Evolutionary conservation across 2,329 filamentous ascomycete species (phyloP).

Genomic region (Elsinoe batatas): DNA sequence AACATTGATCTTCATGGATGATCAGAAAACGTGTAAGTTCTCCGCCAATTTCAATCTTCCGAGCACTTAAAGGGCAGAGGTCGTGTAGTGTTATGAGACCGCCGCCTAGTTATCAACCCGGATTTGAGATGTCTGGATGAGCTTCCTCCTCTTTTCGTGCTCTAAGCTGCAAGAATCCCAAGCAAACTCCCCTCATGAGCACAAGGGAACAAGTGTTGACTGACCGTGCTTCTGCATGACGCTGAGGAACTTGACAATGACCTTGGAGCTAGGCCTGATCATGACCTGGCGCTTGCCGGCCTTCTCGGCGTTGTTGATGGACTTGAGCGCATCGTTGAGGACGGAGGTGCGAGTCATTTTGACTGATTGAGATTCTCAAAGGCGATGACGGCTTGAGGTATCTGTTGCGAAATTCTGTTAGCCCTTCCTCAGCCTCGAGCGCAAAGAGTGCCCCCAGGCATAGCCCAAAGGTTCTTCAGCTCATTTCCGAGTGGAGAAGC

Average conservation of each 20-base stretch:
- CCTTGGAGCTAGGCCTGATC: conserved; percentile 97
- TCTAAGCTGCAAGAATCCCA: conserved; percentile 8
- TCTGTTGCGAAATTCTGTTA: conserved; percentile 44
- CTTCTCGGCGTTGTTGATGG: conserved; percentile 99
- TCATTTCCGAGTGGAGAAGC: conserved; percentile 42
- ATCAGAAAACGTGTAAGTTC: conserved; percentile 96
- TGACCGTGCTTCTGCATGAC: conserved; percentile 99
- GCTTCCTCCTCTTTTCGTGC: conserved; percentile 10
- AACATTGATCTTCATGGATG: conserved; percentile 75
- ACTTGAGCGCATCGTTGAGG: conserved; percentile 76
- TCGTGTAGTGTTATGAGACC: conserved; percentile 68
- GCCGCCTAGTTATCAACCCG: conserved; percentile 99
- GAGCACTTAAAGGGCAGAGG: conserved; percentile 99
- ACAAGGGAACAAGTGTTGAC: conserved; percentile 33
- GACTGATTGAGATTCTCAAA: conserved; percentile 73
- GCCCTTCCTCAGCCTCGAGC: conserved; percentile 55
- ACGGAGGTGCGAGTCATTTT: conserved; percentile 99
- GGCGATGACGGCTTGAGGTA: conserved; percentile 52
- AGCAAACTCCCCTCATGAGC: conserved; percentile 1
- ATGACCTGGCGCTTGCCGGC: conserved; percentile 97
- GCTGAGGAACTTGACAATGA: conserved; percentile 98
- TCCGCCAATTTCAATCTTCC: conserved; percentile 79
- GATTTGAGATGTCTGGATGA: conserved; percentile 35
- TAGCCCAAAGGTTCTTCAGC: conserved; percentile 57
- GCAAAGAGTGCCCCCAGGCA: conserved; percentile 55